Conservation (phyloP, 164 flowering plant genomes). For the Chimonanthus salicifolius region DNA sequence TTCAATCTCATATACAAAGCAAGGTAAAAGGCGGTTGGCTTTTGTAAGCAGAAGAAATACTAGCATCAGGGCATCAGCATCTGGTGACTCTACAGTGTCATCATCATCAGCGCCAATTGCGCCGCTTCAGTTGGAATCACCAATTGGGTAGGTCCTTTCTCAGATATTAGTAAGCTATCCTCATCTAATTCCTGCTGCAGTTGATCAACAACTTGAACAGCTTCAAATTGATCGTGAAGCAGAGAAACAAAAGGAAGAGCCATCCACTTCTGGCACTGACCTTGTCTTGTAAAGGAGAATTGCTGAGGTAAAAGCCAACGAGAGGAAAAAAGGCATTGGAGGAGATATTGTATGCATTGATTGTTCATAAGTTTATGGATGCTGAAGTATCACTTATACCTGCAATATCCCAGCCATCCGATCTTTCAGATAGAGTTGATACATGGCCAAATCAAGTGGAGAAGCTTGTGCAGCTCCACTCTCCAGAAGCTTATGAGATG, state of each 20-base stretch:
- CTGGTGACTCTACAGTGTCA: slow-evolving; percentile 21
- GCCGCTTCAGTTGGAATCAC: slow-evolving; percentile 86
- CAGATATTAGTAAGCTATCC: slow-evolving; percentile 82
- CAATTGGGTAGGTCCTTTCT: slow-evolving; percentile 75
- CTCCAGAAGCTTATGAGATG: slow-evolving; percentile 90
- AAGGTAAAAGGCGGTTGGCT: slow-evolving; percentile 21
- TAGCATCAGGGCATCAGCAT: slow-evolving; percentile 40
- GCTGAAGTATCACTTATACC: slow-evolving; percentile 73
- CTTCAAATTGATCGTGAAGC: slow-evolving; percentile 75
- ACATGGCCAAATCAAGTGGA: slow-evolving; percentile 63
- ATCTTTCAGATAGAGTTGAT: slow-evolving; percentile 56
- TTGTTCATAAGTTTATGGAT: slow-evolving; percentile 92
- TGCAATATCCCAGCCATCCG: slow-evolving; percentile 37
- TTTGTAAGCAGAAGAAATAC: slow-evolving; percentile 20
- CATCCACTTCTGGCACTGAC: slow-evolving; percentile 68
- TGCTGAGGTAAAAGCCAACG: slow-evolving; percentile 87
- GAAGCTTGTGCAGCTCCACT: slow-evolving; percentile 63
- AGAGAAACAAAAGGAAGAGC: slow-evolving; percentile 53
- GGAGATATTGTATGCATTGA: slow-evolving; percentile 83
- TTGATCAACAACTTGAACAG: slow-evolving; percentile 89
- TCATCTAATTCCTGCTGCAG: slow-evolving; percentile 91
- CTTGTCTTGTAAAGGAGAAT: slow-evolving; percentile 90
- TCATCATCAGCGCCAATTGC: slow-evolving; percentile 48
- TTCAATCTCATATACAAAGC: slow-evolving; percentile 21
- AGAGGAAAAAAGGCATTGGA: slow-evolving; percentile 73